Evolutionary conservation across 495 filamentous ascomycete genomes (phyloP), one percentile per base, ranked within the genome.

Genomic region (Paragyromitra xinjiangensis): DNA sequence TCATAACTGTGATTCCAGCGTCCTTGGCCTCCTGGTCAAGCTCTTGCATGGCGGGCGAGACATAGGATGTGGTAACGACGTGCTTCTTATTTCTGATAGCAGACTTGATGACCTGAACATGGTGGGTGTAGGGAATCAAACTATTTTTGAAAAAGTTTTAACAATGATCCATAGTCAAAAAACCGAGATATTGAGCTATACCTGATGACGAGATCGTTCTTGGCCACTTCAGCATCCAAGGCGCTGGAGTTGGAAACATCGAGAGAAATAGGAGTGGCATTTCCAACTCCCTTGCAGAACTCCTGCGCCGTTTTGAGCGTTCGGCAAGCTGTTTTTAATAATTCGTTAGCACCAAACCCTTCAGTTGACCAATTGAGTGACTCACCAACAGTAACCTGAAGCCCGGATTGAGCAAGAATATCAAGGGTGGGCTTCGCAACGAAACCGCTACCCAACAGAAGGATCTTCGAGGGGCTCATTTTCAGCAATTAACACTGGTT

Each of bases 1-100:
- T 98, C 92, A 99, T 92, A 72, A 99, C 94, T 0, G 94, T 97
- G 80, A 99, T 98, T 62, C 94, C 95, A 8, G 96, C 96, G 58
- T 91, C 91, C 87, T 97, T 97, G 83, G 88, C 90, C 76, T 90
- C 87, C 69, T 88, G 86, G 71, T 98, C 93, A 39, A 99, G 87
- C 86, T 93, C 95, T 84, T 90, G 81, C 94, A 99, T 98, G 37
- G 93, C 93, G 0, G 94, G 94, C 1, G 92, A 95, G 61, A 97
- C 91, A 81, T 98, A 98, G 71, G 89, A 92, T n/a, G 95, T 98
- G 51, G 95, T 98, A 64, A 98, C 95, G 65, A 98, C 94, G 87
- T 98, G 86, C 85, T 92, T 96, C 91, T 97, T 98, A 72, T 90
- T 88, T 73, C 91, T 89, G 84, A 98, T 98, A 40, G 94, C 95